phyloP scores from a whole-genome alignment of 2,329 filamentous ascomycete genomes.

The Cladophialophora yegresii region DNA sequence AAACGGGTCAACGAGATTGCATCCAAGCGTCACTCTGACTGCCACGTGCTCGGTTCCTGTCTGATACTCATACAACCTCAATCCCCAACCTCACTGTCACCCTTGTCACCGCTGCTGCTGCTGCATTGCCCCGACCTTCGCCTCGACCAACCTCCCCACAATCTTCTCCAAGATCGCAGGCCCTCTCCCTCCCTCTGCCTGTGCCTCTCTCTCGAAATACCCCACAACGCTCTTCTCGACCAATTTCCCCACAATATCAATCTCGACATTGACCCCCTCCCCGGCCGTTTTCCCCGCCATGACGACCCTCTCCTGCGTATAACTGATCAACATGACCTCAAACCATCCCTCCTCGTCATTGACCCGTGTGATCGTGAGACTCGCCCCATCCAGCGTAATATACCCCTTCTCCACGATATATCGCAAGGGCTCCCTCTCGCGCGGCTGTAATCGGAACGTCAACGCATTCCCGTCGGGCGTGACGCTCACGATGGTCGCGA shows the following conservation, averaged over 20 bases:
- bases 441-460: slow-evolving; percentile 77
- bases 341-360: slow-evolving; percentile 77
- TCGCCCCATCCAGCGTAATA: slow-evolving; percentile 90
- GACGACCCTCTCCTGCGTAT: slow-evolving; percentile 91
- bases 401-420: slow-evolving; percentile 98
- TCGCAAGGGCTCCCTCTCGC: slow-evolving; percentile 61
- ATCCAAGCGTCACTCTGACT: no score
- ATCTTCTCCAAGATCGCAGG: slow-evolving; percentile 68
- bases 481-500: slow-evolving; percentile 71
- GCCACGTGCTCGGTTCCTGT: no score
- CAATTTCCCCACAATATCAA: slow-evolving; percentile 74
- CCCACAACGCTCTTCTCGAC: slow-evolving; percentile 78
- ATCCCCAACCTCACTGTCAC: no score
- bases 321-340: slow-evolving; percentile 97
- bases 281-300: slow-evolving; percentile 75
- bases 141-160: slow-evolving; percentile 72
- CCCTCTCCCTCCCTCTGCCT: slow-evolving; percentile 40
- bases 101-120: neutral
- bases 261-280: slow-evolving; percentile 86
- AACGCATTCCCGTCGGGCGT: slow-evolving; percentile 85
- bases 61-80: no score
- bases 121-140: slow-evolving; percentile 56
- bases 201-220: slow-evolving; percentile 60
- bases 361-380: slow-evolving; percentile 86
- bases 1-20: no score